A percentile compares a stretch with the other conserved stretches of the same genome.
Conservation (phyloP, 208 protist species). For the Crithidia fasciculata region DNA sequence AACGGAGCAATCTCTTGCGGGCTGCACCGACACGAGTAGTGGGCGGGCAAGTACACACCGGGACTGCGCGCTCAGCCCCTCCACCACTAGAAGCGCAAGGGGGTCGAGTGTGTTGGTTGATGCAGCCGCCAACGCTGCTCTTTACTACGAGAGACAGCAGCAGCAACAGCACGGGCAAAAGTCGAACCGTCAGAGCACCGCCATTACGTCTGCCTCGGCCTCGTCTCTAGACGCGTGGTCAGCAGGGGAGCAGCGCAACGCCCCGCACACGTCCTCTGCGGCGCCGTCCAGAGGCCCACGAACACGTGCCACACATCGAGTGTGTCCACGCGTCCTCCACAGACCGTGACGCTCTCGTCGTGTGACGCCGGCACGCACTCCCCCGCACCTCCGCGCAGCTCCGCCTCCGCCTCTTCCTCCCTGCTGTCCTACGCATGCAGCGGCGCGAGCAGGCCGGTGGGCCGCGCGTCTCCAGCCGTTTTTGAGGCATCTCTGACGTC, state of each 20-base stretch:
- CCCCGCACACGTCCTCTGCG: too few relatives aligned
- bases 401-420: neutral
- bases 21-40: too few relatives aligned
- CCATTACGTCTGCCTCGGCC: too few relatives aligned
- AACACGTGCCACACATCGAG: neutral
- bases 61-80: too few relatives aligned
- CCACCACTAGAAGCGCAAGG: too few relatives aligned
- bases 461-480: neutral
- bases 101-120: neutral
- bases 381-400: neutral
- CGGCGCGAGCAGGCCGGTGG: neutral
- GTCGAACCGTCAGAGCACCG: too few relatives aligned
- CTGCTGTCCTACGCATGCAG: neutral
- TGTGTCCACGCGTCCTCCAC: neutral
- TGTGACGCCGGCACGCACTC: neutral
- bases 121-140: constrained; percentile 22
- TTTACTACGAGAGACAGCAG: constrained; percentile 19
- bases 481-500: too few relatives aligned
- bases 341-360: neutral
- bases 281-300: too few relatives aligned
- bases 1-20: too few relatives aligned
- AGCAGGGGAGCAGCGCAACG: too few relatives aligned
- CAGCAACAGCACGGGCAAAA: neutral
- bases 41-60: too few relatives aligned
- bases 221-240: too few relatives aligned